These are phyloP conservation scores for Pythium oligandrum DNA, from an alignment of 352 stramenopile genomes.

Conservation along the genomic window DNA sequence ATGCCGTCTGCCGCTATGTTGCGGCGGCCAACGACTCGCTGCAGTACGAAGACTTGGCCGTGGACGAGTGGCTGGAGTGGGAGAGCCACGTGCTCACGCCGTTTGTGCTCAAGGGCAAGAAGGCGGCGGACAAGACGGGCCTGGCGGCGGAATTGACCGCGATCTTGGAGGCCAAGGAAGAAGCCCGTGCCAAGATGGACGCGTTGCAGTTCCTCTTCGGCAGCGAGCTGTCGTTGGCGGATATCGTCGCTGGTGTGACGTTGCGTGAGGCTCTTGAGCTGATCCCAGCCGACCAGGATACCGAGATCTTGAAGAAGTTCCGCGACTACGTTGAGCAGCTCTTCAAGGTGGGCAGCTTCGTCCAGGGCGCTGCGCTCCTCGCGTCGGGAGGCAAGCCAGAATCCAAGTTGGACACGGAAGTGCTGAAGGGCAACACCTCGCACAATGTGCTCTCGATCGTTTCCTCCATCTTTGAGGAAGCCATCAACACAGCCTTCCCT, in stretches of 20 bases:
- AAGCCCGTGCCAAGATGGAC: conserved; percentile 34
- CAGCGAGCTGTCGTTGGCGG: conserved; percentile 54
- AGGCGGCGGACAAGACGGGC: conserved; percentile 22
- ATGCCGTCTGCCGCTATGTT: conserved; percentile 73
- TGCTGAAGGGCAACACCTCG: conserved; percentile 56
- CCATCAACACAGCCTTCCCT: conserved; percentile 68
- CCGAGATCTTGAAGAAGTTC: conserved; percentile 46
- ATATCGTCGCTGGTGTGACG: conserved; percentile 69
- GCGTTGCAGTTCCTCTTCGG: conserved; percentile 64
- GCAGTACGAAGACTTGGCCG: conserved; percentile 62
- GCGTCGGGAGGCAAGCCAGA: conserved; percentile 37
- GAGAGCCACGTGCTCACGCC: conserved; percentile 59
- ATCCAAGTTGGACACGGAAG: conserved; percentile 45
- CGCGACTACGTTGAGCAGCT: conserved; percentile 66
- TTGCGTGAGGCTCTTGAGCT: conserved; percentile 57
- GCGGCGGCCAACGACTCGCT: conserved; percentile 33
- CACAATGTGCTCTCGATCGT: conserved; percentile 76
- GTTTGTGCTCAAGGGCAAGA: conserved; percentile 55
- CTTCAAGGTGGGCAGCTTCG: conserved; percentile 41
- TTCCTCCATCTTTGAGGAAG: conserved; percentile 67
- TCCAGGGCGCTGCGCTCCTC: conserved; percentile 40
- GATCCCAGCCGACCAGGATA: conserved; percentile 40
- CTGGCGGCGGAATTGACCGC: conserved; percentile 31
- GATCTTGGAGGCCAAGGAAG: conserved; percentile 59
- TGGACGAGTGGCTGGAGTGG: conserved; percentile 85